Base-by-base conservation (phyloP, 306 rosid species). In the Ormosia semicastrata region DNA sequence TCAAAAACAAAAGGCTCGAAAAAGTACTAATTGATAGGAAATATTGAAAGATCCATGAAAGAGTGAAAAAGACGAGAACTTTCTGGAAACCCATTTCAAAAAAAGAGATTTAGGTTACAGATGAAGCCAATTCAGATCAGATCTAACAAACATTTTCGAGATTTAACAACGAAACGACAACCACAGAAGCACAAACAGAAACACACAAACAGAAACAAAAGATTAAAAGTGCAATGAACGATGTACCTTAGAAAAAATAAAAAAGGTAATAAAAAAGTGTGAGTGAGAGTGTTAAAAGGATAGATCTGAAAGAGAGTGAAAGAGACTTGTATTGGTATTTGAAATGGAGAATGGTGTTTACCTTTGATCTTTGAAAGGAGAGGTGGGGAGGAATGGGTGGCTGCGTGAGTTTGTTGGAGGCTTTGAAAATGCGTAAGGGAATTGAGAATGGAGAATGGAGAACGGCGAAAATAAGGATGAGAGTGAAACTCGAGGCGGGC, bases 361-460 rank as follows among this genome's bases (percentile, higher is more conserved):
- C 46, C 54, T 60, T 64, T 49, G 65, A 57, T 37, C 54, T 60
- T 64, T 49, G 65, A 73, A 10, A 10, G 46, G 24, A 54, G 10
- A n/a, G n/a, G n/a, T n/a, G n/a, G n/a, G n/a, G n/a, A n/a, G n/a
- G n/a, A 0, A 9, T 52, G 39, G 79, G 79, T 65, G 84, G 87
- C 66, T 79, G 76, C 24, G 78, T 82, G 77, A 79, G 36, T 5
- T 71, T 76, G 14, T 32, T 40, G 83, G 82, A 83, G 73, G 82
- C 24, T 49, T 49, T 14, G 33, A 24, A 68, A 13, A 7, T 30
- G 75, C 70, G 73, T 71, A 17, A 62, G 73, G 43, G 24, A 24
- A 24, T 24, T 0, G 24, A 24, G 24, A n/a, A n/a, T n/a, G n/a
- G n/a, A n/a, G n/a, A n/a, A n/a, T n/a, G n/a, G n/a, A n/a, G n/a